Conservation (phyloP, 352 stramenopile genomes). For the Sclerospora graminicola region DNA sequence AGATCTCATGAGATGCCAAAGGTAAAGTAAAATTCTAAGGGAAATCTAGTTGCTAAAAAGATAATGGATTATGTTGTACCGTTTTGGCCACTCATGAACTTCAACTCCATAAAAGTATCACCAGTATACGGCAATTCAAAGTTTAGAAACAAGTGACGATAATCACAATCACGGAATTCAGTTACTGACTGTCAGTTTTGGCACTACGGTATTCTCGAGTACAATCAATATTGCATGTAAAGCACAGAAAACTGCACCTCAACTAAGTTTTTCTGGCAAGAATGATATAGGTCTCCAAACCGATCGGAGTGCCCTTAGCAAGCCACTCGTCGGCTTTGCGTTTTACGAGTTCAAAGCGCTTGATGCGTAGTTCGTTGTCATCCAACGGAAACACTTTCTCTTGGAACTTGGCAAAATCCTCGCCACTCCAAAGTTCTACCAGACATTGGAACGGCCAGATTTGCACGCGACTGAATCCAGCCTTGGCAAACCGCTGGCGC, state of each 20-base stretch:
- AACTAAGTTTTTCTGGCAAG: slow-evolving; percentile 17
- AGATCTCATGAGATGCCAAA: no score
- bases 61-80: no score
- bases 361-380: slow-evolving; percentile 19
- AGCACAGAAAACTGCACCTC: background rate
- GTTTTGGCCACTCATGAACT: no score
- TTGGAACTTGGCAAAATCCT: slow-evolving; percentile 32
- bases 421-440: slow-evolving; percentile 35
- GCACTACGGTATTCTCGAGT: no score
- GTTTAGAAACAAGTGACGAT: no score
- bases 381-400: slow-evolving; percentile 16
- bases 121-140: no score
- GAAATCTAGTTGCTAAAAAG: no score
- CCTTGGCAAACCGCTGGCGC: slow-evolving; percentile 16
- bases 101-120: no score
- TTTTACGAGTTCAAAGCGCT: slow-evolving; percentile 21
- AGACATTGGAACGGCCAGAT: slow-evolving; percentile 46
- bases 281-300: slow-evolving; percentile 46
- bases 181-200: no score
- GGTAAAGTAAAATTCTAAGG: no score
- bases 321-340: slow-evolving; percentile 41
- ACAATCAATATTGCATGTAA: no score
- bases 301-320: slow-evolving; percentile 34
- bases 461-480: slow-evolving; percentile 26
- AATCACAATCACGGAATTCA: no score